Percentiles rank a stretch among this genome's conserved stretches.
Conservation (phyloP, 768 basidiomycete genomes). For the Boletus reticulatus region DNA sequence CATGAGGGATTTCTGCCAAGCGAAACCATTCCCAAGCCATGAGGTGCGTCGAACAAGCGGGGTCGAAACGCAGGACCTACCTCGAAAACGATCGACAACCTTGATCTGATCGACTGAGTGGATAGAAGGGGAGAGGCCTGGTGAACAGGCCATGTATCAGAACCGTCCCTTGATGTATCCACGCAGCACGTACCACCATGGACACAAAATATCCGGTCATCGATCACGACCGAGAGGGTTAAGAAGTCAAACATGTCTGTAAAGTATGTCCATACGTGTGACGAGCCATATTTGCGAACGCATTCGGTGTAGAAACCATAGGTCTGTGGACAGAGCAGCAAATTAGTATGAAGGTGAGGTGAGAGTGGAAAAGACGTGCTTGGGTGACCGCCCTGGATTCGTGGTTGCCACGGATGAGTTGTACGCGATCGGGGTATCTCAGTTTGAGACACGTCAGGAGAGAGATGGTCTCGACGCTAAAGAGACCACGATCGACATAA, state of each 20-base stretch:
- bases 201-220: conserved; percentile 98
- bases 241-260: conserved; percentile 99
- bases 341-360: conserved; percentile 12
- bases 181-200: conserved; percentile 72
- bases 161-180: background rate
- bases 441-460: conserved; percentile 95
- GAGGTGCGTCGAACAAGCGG: conserved; percentile 22
- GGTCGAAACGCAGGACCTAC: conserved; percentile 40
- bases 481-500: conserved; percentile 96
- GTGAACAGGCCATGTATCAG: conserved; percentile 6
- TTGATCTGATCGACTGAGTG: conserved; percentile 99
- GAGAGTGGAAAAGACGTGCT: conserved; percentile 47
- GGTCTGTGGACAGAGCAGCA: conserved; percentile 51
- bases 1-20: conserved; percentile 90
- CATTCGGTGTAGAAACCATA: conserved; percentile 99
- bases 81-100: conserved; percentile 97
- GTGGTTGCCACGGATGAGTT: conserved; percentile 96
- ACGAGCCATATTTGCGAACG: conserved; percentile 92
- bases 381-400: conserved; percentile 98
- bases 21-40: conserved; percentile 12
- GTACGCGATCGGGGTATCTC: conserved; percentile 94
- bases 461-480: conserved; percentile 98
- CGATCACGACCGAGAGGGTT: conserved; percentile 95
- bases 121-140: conserved; percentile 95
- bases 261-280: conserved; percentile 98